phyloP scores from a whole-genome alignment of 2,329 filamentous ascomycete genomes.

The Coleophoma crateriformis region DNA sequence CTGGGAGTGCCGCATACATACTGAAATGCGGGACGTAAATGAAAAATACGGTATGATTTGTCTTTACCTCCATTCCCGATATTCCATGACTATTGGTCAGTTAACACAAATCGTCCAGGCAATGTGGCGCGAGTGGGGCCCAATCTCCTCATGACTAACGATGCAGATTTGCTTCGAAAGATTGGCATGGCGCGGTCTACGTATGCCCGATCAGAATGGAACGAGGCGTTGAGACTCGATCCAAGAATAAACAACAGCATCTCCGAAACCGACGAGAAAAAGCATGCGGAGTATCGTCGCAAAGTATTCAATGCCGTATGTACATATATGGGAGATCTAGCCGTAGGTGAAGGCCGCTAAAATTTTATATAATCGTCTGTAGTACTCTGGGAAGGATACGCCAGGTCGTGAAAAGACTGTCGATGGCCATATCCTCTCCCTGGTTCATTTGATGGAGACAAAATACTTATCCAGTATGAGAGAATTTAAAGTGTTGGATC shows the following conservation, averaged over 20 bases:
- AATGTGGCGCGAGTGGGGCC: constrained; percentile 35
- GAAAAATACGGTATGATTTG: neutral
- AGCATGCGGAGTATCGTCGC: constrained; percentile 33
- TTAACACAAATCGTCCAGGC: constrained; percentile 11
- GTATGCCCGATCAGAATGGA: constrained; percentile 36
- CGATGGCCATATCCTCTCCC: constrained; percentile 24
- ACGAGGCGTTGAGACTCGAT: constrained; percentile 42
- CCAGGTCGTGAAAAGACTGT: constrained; percentile 40
- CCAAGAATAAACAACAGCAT: constrained; percentile 46
- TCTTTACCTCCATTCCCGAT: neutral
- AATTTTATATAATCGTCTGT: constrained; percentile 26
- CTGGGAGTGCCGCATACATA: neutral
- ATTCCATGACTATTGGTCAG: neutral
- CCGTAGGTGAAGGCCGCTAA: neutral
- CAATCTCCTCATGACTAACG: constrained; percentile 29
- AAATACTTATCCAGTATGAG: neutral
- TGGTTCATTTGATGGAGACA: neutral
- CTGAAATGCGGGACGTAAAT: neutral
- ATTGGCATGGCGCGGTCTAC: constrained; percentile 30
- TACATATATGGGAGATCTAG: constrained; percentile 21
- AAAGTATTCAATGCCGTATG: constrained; percentile 42
- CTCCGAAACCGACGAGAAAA: constrained; percentile 38
- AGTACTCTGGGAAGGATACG: constrained; percentile 39
- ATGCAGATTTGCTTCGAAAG: constrained; percentile 31
- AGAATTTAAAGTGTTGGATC: neutral